phyloP scores from a whole-genome alignment of 2,329 filamentous ascomycete species.

The Grosmannia clavigera region DNA sequence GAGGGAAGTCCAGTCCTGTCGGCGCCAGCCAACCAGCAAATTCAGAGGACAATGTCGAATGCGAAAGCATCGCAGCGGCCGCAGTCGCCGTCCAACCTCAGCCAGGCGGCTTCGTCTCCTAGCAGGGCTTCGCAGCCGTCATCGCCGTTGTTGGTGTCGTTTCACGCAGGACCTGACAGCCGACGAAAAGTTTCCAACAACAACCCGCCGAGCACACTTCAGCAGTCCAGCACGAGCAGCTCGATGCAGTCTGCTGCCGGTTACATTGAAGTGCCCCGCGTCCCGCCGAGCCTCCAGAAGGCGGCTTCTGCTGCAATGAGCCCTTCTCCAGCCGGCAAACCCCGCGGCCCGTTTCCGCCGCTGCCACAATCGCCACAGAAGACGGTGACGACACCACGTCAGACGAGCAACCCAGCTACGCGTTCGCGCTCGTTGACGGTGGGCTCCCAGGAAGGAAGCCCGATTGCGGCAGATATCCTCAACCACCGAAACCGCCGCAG shows the following conservation, averaged over 20 bases:
- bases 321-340: conserved; percentile 34
- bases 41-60: conserved; percentile 73
- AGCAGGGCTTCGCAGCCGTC: conserved; percentile 69
- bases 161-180: conserved; percentile 70
- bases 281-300: conserved; percentile 46
- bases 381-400: conserved; percentile 44
- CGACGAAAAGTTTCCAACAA: conserved; percentile 87
- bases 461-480: conserved; percentile 53
- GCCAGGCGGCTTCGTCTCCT: conserved; percentile 74
- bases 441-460: conserved; percentile 84
- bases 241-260: conserved; percentile 52
- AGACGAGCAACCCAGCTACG: conserved; percentile 47
- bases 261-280: conserved; percentile 54
- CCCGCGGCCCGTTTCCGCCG: conserved; percentile 34
- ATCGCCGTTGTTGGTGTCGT: conserved; percentile 90
- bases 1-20: conserved; percentile 79
- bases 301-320: conserved; percentile 33
- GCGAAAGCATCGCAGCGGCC: conserved; percentile 69
- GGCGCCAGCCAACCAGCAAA: conserved; percentile 36
- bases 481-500: conserved; percentile 83
- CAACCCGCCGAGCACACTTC: conserved; percentile 72
- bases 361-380: conserved; percentile 53
- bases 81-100: conserved; percentile 71
- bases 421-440: conserved; percentile 83
- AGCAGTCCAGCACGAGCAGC: conserved; percentile 49